Conservation (phyloP, 805 yeast genomes). For the Hemisphaericaspora nanyangensis region DNA sequence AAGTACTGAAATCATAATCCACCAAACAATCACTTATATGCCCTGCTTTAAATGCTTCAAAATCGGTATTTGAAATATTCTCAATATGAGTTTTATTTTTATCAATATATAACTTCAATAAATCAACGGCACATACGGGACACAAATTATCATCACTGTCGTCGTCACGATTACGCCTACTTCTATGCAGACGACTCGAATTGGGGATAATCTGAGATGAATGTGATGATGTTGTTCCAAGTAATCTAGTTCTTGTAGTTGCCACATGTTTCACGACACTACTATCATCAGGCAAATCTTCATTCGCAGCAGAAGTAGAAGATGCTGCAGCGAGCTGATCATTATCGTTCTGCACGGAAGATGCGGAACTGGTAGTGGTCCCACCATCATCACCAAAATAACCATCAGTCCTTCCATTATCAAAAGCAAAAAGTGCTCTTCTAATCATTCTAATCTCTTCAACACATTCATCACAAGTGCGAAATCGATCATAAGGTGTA, state of each 20-base stretch:
- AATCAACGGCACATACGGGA: conserved; percentile 37
- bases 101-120: conserved; percentile 19
- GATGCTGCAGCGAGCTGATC: background rate
- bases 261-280: conserved; percentile 19
- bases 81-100: conserved; percentile 11
- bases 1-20: conserved; percentile 61
- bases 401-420: background rate
- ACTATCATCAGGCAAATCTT: conserved; percentile 3
- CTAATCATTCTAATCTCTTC: conserved; percentile 54
- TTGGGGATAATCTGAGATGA: conserved; percentile 10
- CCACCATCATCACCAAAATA: background rate
- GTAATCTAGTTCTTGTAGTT: conserved; percentile 14
- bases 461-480: conserved; percentile 74
- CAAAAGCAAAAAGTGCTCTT: conserved; percentile 28
- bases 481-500: conserved; percentile 42
- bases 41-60: conserved; percentile 45
- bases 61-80: conserved; percentile 17
- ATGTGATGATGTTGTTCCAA: conserved; percentile 18
- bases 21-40: conserved; percentile 77
- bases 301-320: background rate
- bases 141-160: conserved; percentile 33
- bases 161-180: conserved; percentile 8
- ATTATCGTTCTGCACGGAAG: background rate
- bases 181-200: conserved; percentile 2
- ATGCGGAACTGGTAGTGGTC: background rate